Conservation (phyloP, 208 protist species). For the Naegleria gruberi region DNA sequence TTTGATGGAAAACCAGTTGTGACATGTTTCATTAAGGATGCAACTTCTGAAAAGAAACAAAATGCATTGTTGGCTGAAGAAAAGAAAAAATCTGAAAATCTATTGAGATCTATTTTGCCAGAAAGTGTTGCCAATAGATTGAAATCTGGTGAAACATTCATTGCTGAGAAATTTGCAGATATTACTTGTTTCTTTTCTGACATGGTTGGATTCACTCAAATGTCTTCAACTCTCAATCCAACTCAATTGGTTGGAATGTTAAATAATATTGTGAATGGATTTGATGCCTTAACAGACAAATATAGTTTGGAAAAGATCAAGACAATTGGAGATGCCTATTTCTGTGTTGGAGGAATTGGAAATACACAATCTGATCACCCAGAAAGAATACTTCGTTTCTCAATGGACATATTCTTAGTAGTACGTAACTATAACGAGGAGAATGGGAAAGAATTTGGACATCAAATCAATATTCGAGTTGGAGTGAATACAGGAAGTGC, state of each 20-base stretch:
- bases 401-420: not conserved
- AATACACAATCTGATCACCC: not conserved
- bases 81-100: slow-evolving; percentile 17
- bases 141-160: slow-evolving; percentile 17
- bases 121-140: not conserved
- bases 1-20: not conserved
- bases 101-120: slow-evolving; percentile 26
- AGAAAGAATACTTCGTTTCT: not conserved
- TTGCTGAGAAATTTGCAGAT: slow-evolving; percentile 19
- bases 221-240: not conserved
- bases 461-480: not conserved
- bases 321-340: not conserved
- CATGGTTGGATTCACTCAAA: slow-evolving; percentile 23
- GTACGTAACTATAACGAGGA: not conserved
- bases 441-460: not conserved
- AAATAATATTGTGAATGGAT: not conserved
- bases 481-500: not conserved
- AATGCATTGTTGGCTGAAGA: not conserved
- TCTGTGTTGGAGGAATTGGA: not conserved
- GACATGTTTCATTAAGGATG: not conserved
- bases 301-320: slow-evolving; percentile 26
- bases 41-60: not conserved
- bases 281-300: not conserved
- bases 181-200: slow-evolving; percentile 21
- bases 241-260: not conserved